These are phyloP conservation scores for Xylaria flabelliformis DNA, from an alignment of 495 filamentous ascomycete genomes.

Conservation along the genomic window DNA sequence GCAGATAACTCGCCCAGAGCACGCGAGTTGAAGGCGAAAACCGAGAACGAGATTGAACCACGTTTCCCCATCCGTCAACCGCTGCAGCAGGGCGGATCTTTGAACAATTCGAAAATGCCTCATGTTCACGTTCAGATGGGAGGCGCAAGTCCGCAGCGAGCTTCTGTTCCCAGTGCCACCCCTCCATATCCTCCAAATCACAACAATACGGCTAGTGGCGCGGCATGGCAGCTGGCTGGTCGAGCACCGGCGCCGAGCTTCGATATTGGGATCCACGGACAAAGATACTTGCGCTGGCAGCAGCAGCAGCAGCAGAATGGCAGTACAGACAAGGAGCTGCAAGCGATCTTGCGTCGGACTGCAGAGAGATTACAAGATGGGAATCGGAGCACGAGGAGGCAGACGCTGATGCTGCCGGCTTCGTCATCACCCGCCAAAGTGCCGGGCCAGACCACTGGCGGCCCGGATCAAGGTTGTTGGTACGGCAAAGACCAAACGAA, in stretches of 20 bases:
- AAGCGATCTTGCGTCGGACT: constrained; percentile 51
- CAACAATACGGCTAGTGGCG: constrained; percentile 29
- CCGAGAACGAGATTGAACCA: neutral
- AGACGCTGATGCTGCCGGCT: constrained; percentile 32
- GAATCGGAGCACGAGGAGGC: constrained; percentile 33
- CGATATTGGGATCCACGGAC: constrained; percentile 25
- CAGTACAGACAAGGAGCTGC: constrained; percentile 49
- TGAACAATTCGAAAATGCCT: constrained; percentile 23
- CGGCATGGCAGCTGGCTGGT: constrained; percentile 36
- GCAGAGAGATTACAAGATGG: constrained; percentile 51
- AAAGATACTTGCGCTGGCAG: constrained; percentile 30
- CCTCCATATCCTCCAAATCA: constrained; percentile 1
- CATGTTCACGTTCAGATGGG: constrained; percentile 24
- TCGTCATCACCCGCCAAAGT: neutral
- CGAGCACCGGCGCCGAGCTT: constrained; percentile 31
- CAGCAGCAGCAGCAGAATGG: constrained; percentile 26
- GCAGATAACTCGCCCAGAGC: neutral
- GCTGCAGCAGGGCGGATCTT: neutral
- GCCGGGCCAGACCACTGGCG: neutral
- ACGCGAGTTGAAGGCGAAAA: neutral
- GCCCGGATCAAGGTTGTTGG: neutral
- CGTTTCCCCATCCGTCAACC: neutral
- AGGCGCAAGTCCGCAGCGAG: constrained; percentile 9
- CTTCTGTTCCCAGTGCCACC: constrained; percentile 8
- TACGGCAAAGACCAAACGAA: neutral